Base-by-base conservation (phyloP, 331 rosid species). In the Phaseolus coccineus region DNA sequence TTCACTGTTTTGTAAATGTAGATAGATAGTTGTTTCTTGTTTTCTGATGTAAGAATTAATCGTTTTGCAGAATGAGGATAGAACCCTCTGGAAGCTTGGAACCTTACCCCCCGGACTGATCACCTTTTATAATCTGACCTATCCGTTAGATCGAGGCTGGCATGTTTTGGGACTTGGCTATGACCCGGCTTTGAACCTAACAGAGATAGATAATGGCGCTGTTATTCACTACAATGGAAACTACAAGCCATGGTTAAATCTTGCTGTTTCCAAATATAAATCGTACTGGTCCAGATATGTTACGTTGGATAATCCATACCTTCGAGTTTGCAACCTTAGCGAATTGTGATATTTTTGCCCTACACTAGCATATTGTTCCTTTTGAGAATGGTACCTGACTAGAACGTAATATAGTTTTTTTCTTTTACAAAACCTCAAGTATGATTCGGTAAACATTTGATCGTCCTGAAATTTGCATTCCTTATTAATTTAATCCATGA, bases 31-130 rank as follows among this genome's bases (percentile, higher is more conserved):
- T 10, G 48, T 84, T 62, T 77, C 48, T 40, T 80, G 50, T 40
- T 77, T 63, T 69, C 53, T 33, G 14, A 19, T 57, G 16, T 79
- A 74, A 19, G 46, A 61, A 76, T 81, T 81, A 71, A 89, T 76
- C 33, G 33, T 27, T 19, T 82, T 79, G 89, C 97, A 95, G 99
- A 95, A 92, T 35, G 99, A 90, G 86, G 97, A 92, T n/a, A 85
- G 99, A 83, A 92, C 96, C 28, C 97, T 92, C n/a, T 95, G 99
- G 99, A 95, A 95, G 84, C 97, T 92, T 57, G 99, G 99, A 12
- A 88, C 97, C 27, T 84, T 92, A 82, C 99, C 97, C 7, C 99
- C 99, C 7, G 97, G 97, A 50, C 82, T 95, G 24, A 95, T 92
- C 66, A 95, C 99, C 28, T 95, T 95, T 35, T 95, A 92, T 84